Conservation (phyloP, 1,284 basidiomycete species). For the Leccinum pachyderme region DNA sequence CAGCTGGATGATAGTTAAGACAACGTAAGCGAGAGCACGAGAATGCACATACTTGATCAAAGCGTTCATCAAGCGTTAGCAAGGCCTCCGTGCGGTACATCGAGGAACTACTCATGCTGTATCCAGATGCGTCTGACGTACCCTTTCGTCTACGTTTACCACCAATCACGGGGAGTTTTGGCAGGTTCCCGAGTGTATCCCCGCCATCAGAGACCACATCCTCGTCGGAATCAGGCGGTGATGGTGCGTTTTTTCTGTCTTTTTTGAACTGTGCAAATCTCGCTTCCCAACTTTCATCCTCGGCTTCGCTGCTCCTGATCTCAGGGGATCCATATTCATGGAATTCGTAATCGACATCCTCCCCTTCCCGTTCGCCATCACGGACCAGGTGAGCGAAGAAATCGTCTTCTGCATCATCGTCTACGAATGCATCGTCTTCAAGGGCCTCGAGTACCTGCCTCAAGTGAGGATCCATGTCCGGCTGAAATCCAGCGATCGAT, state of each 20-base stretch:
- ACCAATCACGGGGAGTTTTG: slow-evolving; percentile 71
- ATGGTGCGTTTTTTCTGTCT: slow-evolving; percentile 38
- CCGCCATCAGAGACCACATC: slow-evolving; percentile 67
- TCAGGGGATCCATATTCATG: slow-evolving; percentile 53
- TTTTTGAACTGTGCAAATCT: slow-evolving; percentile 79
- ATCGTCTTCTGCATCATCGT: slow-evolving; percentile 67
- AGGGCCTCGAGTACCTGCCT: slow-evolving; percentile 93
- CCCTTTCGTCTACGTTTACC: slow-evolving; percentile 75
- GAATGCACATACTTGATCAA: slow-evolving; percentile 72
- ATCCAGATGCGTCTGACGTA: slow-evolving; percentile 82
- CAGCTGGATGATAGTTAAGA: slow-evolving; percentile 36
- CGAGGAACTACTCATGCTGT: slow-evolving; percentile 96
- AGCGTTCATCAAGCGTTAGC: slow-evolving; percentile 87
- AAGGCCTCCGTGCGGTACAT: slow-evolving; percentile 93
- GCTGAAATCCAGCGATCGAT: slow-evolving; percentile 88
- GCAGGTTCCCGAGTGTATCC: slow-evolving; percentile 77
- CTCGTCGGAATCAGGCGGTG: slow-evolving; percentile 46
- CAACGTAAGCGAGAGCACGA: neutral
- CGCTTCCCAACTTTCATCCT: slow-evolving; percentile 62
- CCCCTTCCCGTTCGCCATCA: slow-evolving; percentile 64
- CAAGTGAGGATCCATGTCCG: slow-evolving; percentile 95
- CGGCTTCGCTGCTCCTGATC: slow-evolving; percentile 17
- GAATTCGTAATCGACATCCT: slow-evolving; percentile 66
- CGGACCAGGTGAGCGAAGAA: slow-evolving; percentile 74
- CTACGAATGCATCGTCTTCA: slow-evolving; percentile 94